Conservation (phyloP, 1,284 basidiomycete species). For the Ceratobasidium papillatum region DNA sequence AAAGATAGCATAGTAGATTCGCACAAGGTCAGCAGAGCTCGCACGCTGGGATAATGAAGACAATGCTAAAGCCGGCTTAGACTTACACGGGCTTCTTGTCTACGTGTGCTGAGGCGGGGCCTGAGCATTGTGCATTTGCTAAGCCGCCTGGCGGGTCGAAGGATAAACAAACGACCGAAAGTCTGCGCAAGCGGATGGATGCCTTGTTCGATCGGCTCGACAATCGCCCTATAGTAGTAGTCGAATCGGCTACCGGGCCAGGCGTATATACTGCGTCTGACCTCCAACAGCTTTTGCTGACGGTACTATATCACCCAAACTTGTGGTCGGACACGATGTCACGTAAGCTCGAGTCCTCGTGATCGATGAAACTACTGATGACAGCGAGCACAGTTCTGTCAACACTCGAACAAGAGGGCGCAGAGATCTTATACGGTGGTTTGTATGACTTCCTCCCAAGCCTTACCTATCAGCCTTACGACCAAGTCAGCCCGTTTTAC, state of each 20-base stretch:
- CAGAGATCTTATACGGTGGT: neutral
- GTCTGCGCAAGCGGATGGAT: conserved; percentile 13
- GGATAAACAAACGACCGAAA: conserved; percentile 3
- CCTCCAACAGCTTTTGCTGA: neutral
- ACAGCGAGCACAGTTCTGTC: conserved; percentile 41
- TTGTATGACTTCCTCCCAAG: neutral
- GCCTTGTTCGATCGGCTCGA: neutral
- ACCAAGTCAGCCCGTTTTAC: neutral
- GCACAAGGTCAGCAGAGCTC: conserved; percentile 32
- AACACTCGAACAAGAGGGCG: neutral
- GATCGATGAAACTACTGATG: neutral
- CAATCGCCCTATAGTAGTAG: neutral
- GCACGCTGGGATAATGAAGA: too few relatives aligned
- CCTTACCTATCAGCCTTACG: neutral
- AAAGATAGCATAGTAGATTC: conserved; percentile 44
- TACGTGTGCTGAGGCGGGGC: conserved; percentile 42
- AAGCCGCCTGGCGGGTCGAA: neutral
- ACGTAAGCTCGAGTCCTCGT: conserved; percentile 6
- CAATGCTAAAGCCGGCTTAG: neutral
- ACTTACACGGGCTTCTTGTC: conserved; percentile 40
- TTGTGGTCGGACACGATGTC: neutral
- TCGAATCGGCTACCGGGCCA: conserved; percentile 13
- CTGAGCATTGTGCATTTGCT: conserved; percentile 33
- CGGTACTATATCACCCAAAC: neutral
- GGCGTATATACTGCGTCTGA: conserved; percentile 13